A percentile compares a stretch with the other conserved stretches of the same genome.
These are phyloP conservation scores for Ustilago crameri DNA, from an alignment of 1,284 basidiomycete species.

Conservation along the genomic window DNA sequence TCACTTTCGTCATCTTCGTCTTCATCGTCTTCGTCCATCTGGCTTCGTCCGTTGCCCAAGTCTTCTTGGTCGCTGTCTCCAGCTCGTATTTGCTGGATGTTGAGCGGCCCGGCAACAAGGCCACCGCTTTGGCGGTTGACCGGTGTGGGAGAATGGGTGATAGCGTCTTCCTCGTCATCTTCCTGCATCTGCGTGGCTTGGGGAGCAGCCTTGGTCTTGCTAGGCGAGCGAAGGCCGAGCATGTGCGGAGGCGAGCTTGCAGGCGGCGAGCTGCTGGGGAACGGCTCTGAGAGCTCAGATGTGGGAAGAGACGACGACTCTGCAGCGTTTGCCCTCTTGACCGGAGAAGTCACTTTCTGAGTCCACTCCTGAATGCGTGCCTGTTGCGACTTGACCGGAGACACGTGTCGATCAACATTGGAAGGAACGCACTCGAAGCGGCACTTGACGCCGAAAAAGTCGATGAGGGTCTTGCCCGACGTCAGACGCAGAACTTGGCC, in stretches of 20 bases:
- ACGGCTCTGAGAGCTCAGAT: not conserved
- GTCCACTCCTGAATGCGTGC: conserved; percentile 20
- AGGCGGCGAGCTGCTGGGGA: conserved; percentile 29
- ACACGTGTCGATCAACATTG: conserved; percentile 17
- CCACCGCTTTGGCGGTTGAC: conserved; percentile 28
- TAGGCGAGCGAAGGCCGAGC: conserved; percentile 20
- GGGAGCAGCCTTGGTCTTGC: conserved; percentile 10
- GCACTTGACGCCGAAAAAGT: conserved; percentile 61
- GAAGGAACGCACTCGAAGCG: conserved; percentile 41
- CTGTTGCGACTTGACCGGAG: conserved; percentile 28
- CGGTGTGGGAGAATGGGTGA: conserved; percentile 35
- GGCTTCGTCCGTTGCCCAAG: conserved; percentile 7
- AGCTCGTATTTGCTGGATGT: conserved; percentile 31
- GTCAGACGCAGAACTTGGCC: conserved; percentile 58
- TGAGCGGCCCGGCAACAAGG: conserved; percentile 39
- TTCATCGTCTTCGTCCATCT: conserved; percentile 23
- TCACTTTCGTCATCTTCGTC: conserved; percentile 45
- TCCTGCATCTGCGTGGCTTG: conserved; percentile 8
- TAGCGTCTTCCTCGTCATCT: conserved; percentile 34
- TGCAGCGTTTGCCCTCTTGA: conserved; percentile 32
- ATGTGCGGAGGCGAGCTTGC: conserved; percentile 38
- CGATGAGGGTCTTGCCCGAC: conserved; percentile 49
- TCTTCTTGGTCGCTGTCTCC: conserved; percentile 42
- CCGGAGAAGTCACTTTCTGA: conserved; percentile 38
- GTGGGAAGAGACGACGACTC: not conserved